Percentiles rank a stretch among this genome's conserved stretches.
Conservation (phyloP, 2,329 filamentous ascomycete species). For the Pseudocercospora ulei region DNA sequence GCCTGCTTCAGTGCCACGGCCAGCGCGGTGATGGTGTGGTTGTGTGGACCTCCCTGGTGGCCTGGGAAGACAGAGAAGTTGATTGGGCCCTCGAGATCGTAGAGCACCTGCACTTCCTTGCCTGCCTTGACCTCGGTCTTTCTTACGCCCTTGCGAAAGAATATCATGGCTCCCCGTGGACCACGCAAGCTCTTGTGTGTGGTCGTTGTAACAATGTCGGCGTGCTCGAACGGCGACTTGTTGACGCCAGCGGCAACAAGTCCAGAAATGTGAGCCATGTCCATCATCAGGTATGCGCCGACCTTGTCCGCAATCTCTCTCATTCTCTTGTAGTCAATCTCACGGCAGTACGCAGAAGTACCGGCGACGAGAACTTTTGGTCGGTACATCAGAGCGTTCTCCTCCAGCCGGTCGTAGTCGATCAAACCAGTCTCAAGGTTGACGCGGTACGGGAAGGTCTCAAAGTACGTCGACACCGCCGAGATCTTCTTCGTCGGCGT, state of each 20-base stretch:
- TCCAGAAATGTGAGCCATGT: slow-evolving; percentile 98
- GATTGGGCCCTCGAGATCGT: slow-evolving; percentile 91
- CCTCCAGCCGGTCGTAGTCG: slow-evolving; percentile 87
- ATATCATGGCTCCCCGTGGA: slow-evolving; percentile 98
- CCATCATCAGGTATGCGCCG: slow-evolving; percentile 77
- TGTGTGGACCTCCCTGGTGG: slow-evolving; percentile 96
- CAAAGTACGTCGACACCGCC: slow-evolving; percentile 95
- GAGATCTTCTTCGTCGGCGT: slow-evolving; percentile 78
- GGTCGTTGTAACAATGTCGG: slow-evolving; percentile 95
- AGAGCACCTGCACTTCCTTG: slow-evolving; percentile 62
- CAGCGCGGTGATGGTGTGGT: slow-evolving; percentile 97
- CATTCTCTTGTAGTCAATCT: slow-evolving; percentile 96
- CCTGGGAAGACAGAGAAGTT: slow-evolving; percentile 99
- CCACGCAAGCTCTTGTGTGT: slow-evolving; percentile 98
- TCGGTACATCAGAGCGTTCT: slow-evolving; percentile 82
- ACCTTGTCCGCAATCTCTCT: slow-evolving; percentile 88
- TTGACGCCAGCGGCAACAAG: slow-evolving; percentile 88
- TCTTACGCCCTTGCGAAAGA: slow-evolving; percentile 95
- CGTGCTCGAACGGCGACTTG: slow-evolving; percentile 81
- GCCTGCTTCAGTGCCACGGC: slow-evolving; percentile 94
- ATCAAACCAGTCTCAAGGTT: slow-evolving; percentile 86
- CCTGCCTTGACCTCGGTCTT: slow-evolving; percentile 82
- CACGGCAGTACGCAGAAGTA: slow-evolving; percentile 94
- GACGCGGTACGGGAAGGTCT: slow-evolving; percentile 94
- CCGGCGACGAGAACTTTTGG: slow-evolving; percentile 94